Percentiles rank a stretch among this genome's conserved stretches.
Conservation (phyloP, 148 eudicot species). For the Chenopodium quinoa region DNA sequence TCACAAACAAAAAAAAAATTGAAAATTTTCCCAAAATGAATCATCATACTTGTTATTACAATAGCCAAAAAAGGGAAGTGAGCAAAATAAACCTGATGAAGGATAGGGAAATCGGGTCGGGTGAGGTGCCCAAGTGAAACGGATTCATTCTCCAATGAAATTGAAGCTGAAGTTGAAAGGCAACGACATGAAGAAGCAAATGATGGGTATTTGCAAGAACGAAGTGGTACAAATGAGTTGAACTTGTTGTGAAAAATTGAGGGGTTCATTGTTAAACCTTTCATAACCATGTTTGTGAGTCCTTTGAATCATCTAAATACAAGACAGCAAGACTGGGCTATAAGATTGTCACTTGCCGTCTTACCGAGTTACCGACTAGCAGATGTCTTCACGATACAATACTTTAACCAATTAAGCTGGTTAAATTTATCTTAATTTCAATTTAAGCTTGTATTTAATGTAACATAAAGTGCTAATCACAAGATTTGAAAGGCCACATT, state of each 20-base stretch:
- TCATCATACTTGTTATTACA: no score
- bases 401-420: no score
- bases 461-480: no score
- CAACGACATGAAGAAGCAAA: conserved; percentile 11
- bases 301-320: not conserved
- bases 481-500: no score
- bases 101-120: conserved; percentile 78
- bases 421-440: no score
- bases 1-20: not conserved
- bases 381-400: no score
- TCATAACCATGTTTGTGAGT: conserved; percentile 27
- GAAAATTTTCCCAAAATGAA: not conserved
- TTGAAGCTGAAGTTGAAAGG: conserved; percentile 35
- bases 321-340: not conserved
- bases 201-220: conserved; percentile 13
- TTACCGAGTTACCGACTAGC: no score
- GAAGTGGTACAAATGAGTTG: conserved; percentile 20
- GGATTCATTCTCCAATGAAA: conserved; percentile 26
- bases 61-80: not conserved
- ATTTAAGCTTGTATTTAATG: no score
- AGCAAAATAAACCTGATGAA: conserved; percentile 54
- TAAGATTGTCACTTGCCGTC: not conserved
- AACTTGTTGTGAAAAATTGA: conserved; percentile 28
- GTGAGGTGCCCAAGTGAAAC: conserved; percentile 65
- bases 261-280: conserved; percentile 37